phyloP scores from a whole-genome alignment of 1,139 yeast genomes.

The Spathaspora sp. region DNA sequence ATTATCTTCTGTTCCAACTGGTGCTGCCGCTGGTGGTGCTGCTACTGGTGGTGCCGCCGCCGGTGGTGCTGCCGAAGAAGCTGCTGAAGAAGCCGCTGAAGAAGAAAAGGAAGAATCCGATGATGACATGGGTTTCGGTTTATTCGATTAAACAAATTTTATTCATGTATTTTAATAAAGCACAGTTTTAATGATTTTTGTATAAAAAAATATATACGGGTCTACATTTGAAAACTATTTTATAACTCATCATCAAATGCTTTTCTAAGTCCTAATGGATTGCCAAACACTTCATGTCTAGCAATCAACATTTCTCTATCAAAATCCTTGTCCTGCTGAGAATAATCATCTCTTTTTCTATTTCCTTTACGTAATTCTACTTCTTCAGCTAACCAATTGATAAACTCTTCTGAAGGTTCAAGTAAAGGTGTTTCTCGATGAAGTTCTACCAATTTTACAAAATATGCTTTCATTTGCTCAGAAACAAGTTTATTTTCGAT shows the following conservation, averaged over 20 bases:
- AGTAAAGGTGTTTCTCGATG: conserved; percentile 26
- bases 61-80: conserved; percentile 69
- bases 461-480: conserved; percentile 40
- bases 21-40: conserved; percentile 88
- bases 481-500: conserved; percentile 24
- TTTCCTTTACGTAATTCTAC: conserved; percentile 38
- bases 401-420: conserved; percentile 34
- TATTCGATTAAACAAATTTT: conserved; percentile 41
- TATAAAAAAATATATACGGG: conserved; percentile 6
- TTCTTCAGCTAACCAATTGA: conserved; percentile 64
- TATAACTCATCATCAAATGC: conserved; percentile 56
- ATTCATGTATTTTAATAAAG: conserved; percentile 7
- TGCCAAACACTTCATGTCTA: conserved; percentile 76
- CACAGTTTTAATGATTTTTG: conserved; percentile 9
- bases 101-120: conserved; percentile 62
- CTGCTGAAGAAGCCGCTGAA: conserved; percentile 64
- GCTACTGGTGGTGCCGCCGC: conserved; percentile 67
- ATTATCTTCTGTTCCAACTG: conserved; percentile 96
- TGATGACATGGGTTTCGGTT: conserved; percentile 54
- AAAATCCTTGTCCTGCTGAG: conserved; percentile 33
- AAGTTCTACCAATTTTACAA: conserved; percentile 41
- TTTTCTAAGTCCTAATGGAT: conserved; percentile 68
- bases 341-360: conserved; percentile 28
- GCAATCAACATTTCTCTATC: conserved; percentile 51
- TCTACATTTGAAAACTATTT: conserved; percentile 4